Evolutionary conservation across 257 asterid species (phyloP).

Genomic region (Marsdenia floribunda): DNA sequence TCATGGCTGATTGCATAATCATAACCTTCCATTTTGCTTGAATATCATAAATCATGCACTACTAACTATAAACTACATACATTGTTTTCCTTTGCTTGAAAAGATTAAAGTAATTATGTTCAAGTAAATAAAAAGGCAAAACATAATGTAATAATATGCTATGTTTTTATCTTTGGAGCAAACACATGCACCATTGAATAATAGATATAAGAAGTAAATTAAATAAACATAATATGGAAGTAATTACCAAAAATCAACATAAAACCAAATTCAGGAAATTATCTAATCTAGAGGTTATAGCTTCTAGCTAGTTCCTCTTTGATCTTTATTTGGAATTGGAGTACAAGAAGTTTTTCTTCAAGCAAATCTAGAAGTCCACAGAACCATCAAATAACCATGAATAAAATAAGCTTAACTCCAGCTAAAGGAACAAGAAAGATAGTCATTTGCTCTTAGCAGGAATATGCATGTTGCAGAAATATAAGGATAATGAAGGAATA

Average conservation of each 20-base stretch:
- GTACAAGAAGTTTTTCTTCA: slow-evolving; percentile 94
- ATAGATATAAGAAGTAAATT: not conserved
- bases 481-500: no score
- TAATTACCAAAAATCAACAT: not conserved
- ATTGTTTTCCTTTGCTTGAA: not conserved
- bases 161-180: not conserved
- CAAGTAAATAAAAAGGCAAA: not conserved
- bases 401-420: no score
- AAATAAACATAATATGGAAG: not conserved
- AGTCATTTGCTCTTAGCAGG: no score
- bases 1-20: not conserved
- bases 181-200: not conserved
- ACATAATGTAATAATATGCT: not conserved
- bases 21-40: not conserved
- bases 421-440: no score
- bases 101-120: not conserved
- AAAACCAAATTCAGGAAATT: no score
- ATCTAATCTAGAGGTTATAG: slow-evolving; percentile 58
- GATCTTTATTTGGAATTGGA: slow-evolving; percentile 88
- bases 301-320: slow-evolving; percentile 79
- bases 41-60: not conserved
- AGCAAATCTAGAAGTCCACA: slow-evolving; percentile 90
- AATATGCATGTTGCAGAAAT: no score
- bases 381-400: no score
- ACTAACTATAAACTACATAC: not conserved